Conservation (phyloP, 371 early-diverging fungal species). For the Rhizomucor miehei region DNA sequence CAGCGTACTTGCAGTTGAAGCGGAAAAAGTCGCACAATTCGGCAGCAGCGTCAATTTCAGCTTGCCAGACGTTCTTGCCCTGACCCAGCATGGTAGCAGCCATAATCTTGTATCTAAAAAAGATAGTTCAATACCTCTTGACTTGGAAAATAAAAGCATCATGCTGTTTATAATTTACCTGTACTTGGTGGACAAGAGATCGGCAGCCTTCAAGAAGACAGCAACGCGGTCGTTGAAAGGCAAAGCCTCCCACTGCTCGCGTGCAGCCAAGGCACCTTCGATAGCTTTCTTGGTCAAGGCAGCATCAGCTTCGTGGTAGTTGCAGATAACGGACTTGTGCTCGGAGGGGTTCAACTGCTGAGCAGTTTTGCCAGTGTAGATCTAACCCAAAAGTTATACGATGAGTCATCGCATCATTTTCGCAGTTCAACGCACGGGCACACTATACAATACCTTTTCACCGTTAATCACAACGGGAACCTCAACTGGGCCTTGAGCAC, state of each 20-base stretch:
- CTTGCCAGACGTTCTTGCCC: conserved; percentile 99
- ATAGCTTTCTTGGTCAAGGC: conserved; percentile 82
- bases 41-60: conserved; percentile 96
- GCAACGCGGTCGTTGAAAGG: conserved; percentile 94
- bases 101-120: conserved; percentile 84
- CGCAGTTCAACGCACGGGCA: no score
- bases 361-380: conserved; percentile 62
- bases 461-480: conserved; percentile 90
- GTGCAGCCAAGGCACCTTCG: conserved; percentile 85
- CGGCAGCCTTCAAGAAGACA: conserved; percentile 98
- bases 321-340: conserved; percentile 77
- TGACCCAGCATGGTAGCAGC: conserved; percentile 99
- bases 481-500: conserved; percentile 68
- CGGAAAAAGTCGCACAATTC: conserved; percentile 95
- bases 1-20: conserved; percentile 94
- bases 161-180: conserved; percentile 56
- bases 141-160: no score
- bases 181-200: conserved; percentile 87
- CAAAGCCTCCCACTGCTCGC: conserved; percentile 88
- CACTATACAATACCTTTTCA: conserved; percentile 61
- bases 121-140: not conserved
- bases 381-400: conserved; percentile 32
- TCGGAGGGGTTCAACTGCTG: conserved; percentile 85
- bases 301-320: conserved; percentile 83
- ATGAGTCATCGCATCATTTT: not conserved